Conservation (phyloP, 2,329 filamentous ascomycete species). For the Aspergillus calidoustus region DNA sequence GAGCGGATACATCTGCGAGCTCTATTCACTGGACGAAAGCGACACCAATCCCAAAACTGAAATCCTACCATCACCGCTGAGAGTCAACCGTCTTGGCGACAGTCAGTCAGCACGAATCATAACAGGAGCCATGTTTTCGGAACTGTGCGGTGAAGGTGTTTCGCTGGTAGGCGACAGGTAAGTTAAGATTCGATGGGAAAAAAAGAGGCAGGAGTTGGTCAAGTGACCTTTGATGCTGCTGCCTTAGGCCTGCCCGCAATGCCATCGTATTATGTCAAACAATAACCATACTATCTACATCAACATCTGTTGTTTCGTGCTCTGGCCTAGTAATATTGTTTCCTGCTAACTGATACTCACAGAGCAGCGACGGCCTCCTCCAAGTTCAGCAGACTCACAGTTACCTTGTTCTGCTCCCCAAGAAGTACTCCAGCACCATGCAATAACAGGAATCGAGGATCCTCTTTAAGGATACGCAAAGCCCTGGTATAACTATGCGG, state of each 20-base stretch:
- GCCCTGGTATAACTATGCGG: slow-evolving; percentile 52
- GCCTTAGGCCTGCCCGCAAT: not conserved
- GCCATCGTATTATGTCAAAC: not conserved
- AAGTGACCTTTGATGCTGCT: not conserved
- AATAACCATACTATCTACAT: not conserved
- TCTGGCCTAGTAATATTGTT: not conserved
- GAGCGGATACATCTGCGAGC: not conserved
- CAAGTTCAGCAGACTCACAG: slow-evolving; percentile 17
- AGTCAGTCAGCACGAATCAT: not conserved
- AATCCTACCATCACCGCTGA: not conserved
- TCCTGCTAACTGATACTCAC: not conserved
- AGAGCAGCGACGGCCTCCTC: slow-evolving; percentile 14
- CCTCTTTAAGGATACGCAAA: slow-evolving; percentile 47
- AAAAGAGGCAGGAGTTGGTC: not conserved
- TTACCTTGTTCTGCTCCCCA: slow-evolving; percentile 14
- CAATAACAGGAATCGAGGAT: slow-evolving; percentile 16
- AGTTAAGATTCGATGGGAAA: not conserved
- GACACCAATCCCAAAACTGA: not conserved
- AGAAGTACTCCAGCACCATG: slow-evolving; percentile 14
- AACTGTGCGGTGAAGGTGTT: not conserved
- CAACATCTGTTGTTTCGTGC: not conserved
- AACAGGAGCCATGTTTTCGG: not conserved
- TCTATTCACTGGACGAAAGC: not conserved
- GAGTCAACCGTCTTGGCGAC: not conserved
- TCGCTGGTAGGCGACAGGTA: not conserved